A percentile compares a stretch with the other conserved stretches of the same genome.
These are phyloP conservation scores for Cutaneotrichosporon cyanovorans DNA, from an alignment of 1,284 basidiomycete genomes.

Conservation along the genomic window DNA sequence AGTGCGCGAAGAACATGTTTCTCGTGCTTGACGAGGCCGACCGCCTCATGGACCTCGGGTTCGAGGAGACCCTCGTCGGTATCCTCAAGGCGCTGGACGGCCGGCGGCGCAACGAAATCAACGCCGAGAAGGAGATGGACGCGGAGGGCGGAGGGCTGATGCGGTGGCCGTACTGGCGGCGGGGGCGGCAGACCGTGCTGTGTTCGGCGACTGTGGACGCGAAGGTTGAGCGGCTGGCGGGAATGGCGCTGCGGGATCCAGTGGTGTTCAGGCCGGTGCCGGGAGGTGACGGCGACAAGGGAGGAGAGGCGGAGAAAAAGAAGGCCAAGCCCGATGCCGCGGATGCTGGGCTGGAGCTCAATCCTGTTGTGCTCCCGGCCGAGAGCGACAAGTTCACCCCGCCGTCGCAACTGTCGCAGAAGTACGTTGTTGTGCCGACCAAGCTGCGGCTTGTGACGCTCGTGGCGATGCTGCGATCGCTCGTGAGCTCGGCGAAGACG, in stretches of 20 bases:
- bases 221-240: conserved; percentile 88
- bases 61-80: conserved; percentile 61
- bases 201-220: conserved; percentile 96
- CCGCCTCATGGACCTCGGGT: conserved; percentile 65
- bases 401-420: conserved; percentile 89
- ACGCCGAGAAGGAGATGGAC: conserved; percentile 61
- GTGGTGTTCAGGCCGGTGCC: conserved; percentile 47
- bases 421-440: conserved; percentile 83
- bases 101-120: conserved; percentile 61
- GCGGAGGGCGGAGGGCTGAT: conserved; percentile 49
- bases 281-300: conserved; percentile 5
- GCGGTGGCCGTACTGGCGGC: conserved; percentile 59
- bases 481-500: conserved; percentile 51
- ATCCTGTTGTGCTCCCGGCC: conserved; percentile 21
- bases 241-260: conserved; percentile 59
- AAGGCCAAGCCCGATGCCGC: conserved; percentile 21
- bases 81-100: conserved; percentile 82
- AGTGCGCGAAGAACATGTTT: conserved; percentile 90
- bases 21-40: conserved; percentile 96
- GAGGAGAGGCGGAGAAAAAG: conserved; percentile 13
- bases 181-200: conserved; percentile 69
- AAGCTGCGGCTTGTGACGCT: conserved; percentile 89
- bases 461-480: conserved; percentile 69
- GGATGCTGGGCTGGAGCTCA: conserved; percentile 16
- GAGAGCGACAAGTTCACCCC: conserved; percentile 65